These are phyloP conservation scores for Yamagishiella unicocca DNA, from an alignment of 139 green algal genomes.

Conservation along the genomic window DNA sequence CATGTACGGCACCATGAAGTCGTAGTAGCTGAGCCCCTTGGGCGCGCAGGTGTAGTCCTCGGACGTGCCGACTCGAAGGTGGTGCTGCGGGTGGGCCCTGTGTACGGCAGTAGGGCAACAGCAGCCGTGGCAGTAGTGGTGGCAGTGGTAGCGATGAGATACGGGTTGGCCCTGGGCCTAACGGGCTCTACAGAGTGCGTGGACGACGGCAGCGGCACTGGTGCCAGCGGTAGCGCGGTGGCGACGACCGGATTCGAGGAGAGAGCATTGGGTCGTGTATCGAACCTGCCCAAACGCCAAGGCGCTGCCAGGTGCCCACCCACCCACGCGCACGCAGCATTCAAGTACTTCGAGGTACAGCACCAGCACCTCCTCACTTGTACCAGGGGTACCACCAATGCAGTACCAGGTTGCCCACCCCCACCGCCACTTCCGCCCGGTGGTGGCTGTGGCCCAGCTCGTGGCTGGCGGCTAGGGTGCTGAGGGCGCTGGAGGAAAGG, in stretches of 20 bases:
- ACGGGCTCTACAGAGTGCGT: too few relatives aligned
- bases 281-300: too few relatives aligned
- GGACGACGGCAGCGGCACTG: too few relatives aligned
- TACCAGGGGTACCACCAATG: constrained; percentile 35
- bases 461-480: not conserved
- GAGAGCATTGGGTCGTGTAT: too few relatives aligned
- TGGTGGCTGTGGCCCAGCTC: constrained; percentile 36
- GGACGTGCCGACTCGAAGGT: constrained; percentile 16
- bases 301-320: too few relatives aligned
- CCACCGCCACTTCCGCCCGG: not conserved
- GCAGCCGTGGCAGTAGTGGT: too few relatives aligned
- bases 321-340: too few relatives aligned
- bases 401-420: not conserved
- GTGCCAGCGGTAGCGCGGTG: too few relatives aligned
- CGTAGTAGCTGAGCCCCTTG: not conserved
- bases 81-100: constrained; percentile 33
- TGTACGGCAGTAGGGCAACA: too few relatives aligned
- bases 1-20: not conserved
- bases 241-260: too few relatives aligned
- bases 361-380: not conserved
- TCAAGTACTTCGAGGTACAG: not conserved
- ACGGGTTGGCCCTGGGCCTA: too few relatives aligned
- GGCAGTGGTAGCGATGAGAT: too few relatives aligned
- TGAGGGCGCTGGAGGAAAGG: not conserved
- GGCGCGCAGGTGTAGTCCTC: constrained; percentile 28